Evolutionary conservation across 768 basidiomycete genomes (phyloP), one percentile per base, ranked within the genome.

Genomic region (Pleurotus ostreatus): DNA sequence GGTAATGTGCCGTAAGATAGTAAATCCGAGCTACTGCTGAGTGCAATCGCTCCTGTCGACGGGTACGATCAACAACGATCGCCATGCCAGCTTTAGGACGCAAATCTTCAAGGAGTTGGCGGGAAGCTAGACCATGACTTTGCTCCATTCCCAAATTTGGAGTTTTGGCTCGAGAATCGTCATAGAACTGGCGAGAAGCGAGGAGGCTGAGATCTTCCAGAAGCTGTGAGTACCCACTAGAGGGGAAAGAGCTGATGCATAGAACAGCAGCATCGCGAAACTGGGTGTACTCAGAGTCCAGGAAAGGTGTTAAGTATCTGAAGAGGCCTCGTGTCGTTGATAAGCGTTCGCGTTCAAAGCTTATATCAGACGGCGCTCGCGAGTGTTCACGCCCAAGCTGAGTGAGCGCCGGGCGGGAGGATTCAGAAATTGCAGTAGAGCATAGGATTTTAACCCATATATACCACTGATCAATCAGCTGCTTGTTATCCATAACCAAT

Each of bases 21-120:
- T 94, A 96, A 46, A 95, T 94, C 34, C 91, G 86, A 22, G 92
- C 90, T 23, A 95, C 86, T 22, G 93, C 88, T 2, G 92, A 91
- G 69, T 87, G 89, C 40, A 91, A 78, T 49, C 87, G 89, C 62
- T 86, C 88, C 65, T 88, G 90, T 56, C 85, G 81, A 56, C 87
- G 84, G 57, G 76, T 82, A 13, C 85, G 82, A 30, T 83, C 85
- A 11, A 74, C 66, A 12, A 72, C 72, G 2, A 77, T 68, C 11
- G 75, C 62, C 6, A 73, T 66, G 22, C 71, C 71, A n/a, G 73
- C 66, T 65, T 84, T 88, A 16, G 73, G 69, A 59, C 81, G 73
- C 53, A 71, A 60, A 59, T 81, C 81, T 55, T 95, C 93, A 60
- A 85, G 80, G 47, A 86, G 71, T 61, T 91, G 88, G 30, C 86